Evolutionary conservation across 169 alveolate genomes (phyloP).

Genomic region (Plasmodium vivax): DNA sequence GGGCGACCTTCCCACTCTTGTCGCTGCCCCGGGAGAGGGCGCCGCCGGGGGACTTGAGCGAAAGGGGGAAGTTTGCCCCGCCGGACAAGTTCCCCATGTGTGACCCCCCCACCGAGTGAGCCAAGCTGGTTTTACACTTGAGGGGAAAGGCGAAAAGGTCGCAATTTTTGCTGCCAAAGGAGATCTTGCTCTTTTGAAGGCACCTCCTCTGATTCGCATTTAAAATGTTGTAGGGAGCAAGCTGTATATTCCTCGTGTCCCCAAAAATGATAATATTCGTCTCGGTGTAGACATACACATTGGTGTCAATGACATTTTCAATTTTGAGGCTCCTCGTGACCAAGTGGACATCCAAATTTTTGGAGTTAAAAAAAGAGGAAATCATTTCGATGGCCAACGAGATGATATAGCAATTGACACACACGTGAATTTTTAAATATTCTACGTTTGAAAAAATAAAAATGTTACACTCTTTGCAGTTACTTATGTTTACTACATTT

Average conservation of each 20-base stretch:
- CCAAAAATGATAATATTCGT: slow-evolving; percentile 67
- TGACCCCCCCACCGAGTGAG: background rate
- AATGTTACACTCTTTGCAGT: slow-evolving; percentile 65
- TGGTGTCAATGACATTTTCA: slow-evolving; percentile 55
- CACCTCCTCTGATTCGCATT: slow-evolving; percentile 27
- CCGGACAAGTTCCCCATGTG: background rate
- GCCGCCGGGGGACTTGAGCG: background rate
- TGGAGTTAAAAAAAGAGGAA: slow-evolving; percentile 27
- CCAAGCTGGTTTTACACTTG: slow-evolving; percentile 26
- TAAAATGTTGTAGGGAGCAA: slow-evolving; percentile 62
- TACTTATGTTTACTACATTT: slow-evolving; percentile 39
- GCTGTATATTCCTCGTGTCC: slow-evolving; percentile 55
- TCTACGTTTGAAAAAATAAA: slow-evolving; percentile 21
- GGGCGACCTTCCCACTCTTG: background rate
- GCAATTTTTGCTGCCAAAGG: slow-evolving; percentile 12
- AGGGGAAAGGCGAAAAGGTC: slow-evolving; percentile 69
- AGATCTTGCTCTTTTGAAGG: background rate
- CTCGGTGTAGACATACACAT: slow-evolving; percentile 64
- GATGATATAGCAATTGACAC: slow-evolving; percentile 31
- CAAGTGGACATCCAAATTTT: slow-evolving; percentile 36
- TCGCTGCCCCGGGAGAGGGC: background rate
- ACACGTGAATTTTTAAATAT: slow-evolving; percentile 41
- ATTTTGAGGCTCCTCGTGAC: slow-evolving; percentile 53
- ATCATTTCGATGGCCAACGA: slow-evolving; percentile 35
- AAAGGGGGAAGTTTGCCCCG: background rate